phyloP scores from a whole-genome alignment of 2,329 filamentous ascomycete genomes.

The Penicillium sp. region DNA sequence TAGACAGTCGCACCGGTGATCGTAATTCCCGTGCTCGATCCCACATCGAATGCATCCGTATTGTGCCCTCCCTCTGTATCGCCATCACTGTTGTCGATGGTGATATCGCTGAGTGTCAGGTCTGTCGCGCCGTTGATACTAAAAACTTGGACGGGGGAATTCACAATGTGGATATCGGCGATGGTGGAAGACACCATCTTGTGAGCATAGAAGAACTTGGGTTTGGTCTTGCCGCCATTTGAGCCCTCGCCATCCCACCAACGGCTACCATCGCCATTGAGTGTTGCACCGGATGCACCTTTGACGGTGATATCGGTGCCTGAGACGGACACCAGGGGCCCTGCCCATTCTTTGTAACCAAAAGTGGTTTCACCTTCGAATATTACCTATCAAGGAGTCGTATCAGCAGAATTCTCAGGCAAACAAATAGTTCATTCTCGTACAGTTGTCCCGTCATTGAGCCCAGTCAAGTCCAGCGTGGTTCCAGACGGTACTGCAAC shows the following conservation, averaged over 20 bases:
- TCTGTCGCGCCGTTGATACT: constrained; percentile 47
- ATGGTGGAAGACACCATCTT: constrained; percentile 30
- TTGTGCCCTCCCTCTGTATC: constrained; percentile 49
- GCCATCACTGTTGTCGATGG: constrained; percentile 60
- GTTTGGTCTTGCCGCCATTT: constrained; percentile 65
- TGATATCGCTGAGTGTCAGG: constrained; percentile 54
- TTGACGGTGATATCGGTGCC: constrained; percentile 58
- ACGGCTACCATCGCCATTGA: constrained; percentile 57
- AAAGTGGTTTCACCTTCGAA: constrained; percentile 68
- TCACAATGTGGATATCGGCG: constrained; percentile 32
- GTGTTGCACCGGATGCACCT: constrained; percentile 53
- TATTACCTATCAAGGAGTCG: constrained; percentile 45
- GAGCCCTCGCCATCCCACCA: constrained; percentile 65
- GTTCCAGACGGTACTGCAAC: constrained; percentile 61
- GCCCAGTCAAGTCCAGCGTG: constrained; percentile 61
- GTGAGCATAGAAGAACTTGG: constrained; percentile 61
- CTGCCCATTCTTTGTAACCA: constrained; percentile 65
- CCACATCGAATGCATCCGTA: constrained; percentile 47
- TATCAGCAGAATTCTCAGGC: neutral
- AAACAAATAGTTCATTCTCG: neutral
- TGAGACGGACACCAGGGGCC: constrained; percentile 64
- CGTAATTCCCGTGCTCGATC: constrained; percentile 47
- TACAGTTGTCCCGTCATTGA: constrained; percentile 55
- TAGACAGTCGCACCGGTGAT: constrained; percentile 54
- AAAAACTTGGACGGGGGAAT: constrained; percentile 39